Percentiles rank a stretch among this genome's conserved stretches.
Evolutionary conservation across 1,284 basidiomycete species (phyloP).

Genomic region (Apiotrichum sp.): DNA sequence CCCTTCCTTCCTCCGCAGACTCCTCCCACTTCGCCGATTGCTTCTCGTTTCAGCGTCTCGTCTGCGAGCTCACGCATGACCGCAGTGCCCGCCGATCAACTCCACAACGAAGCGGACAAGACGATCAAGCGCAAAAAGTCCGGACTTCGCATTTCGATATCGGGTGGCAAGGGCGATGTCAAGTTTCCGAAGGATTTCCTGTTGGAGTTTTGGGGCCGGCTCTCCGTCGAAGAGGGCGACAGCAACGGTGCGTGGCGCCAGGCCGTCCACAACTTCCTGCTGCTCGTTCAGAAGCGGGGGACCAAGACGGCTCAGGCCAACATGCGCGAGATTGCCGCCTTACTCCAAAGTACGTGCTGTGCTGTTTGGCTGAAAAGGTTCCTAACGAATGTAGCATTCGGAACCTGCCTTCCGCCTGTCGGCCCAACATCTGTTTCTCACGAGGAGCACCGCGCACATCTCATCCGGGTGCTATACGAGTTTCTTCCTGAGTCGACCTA

Average conservation of each 20-base stretch:
- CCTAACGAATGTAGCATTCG: constrained; percentile 22
- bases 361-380: background rate
- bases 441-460: constrained; percentile 32
- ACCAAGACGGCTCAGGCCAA: constrained; percentile 43
- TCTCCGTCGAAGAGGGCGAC: constrained; percentile 40
- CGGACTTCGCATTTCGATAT: constrained; percentile 17
- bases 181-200: constrained; percentile 45
- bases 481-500: constrained; percentile 29
- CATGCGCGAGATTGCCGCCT: constrained; percentile 34
- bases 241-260: constrained; percentile 23
- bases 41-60: background rate
- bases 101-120: constrained; percentile 1
- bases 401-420: constrained; percentile 22
- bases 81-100: constrained; percentile 1
- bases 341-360: constrained; percentile 34
- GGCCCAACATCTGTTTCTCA: constrained; percentile 15
- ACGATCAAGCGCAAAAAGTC: constrained; percentile 19
- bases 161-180: constrained; percentile 24
- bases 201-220: constrained; percentile 37
- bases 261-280: constrained; percentile 30
- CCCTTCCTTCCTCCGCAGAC: no score
- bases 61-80: constrained; percentile 2
- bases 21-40: background rate
- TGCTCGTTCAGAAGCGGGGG: constrained; percentile 36
- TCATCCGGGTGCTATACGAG: constrained; percentile 38